Evolutionary conservation across 2,329 filamentous ascomycete species (phyloP).

Genomic region (Cordyceps pruinosa): DNA sequence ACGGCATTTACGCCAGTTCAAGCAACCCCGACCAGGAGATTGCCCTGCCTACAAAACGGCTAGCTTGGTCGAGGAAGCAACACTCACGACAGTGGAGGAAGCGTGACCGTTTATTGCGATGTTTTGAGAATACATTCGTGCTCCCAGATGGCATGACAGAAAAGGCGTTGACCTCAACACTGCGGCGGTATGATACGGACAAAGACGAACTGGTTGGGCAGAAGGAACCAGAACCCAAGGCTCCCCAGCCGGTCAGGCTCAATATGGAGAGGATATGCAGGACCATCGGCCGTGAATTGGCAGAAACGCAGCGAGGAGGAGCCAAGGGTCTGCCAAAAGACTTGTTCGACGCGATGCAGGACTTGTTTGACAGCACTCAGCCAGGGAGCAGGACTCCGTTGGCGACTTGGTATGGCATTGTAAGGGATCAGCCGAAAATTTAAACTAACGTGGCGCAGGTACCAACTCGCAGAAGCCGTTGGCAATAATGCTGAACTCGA

Average conservation of each 20-base stretch:
- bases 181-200: not conserved
- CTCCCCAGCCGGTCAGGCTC: slow-evolving; percentile 11
- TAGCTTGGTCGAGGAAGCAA: slow-evolving; percentile 21
- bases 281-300: slow-evolving; percentile 13
- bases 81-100: slow-evolving; percentile 23
- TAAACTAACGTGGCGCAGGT: not conserved
- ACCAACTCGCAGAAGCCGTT: slow-evolving; percentile 8
- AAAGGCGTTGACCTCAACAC: slow-evolving; percentile 15
- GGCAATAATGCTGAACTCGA: slow-evolving; percentile 4
- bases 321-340: slow-evolving; percentile 22
- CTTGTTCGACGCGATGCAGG: slow-evolving; percentile 22
- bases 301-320: slow-evolving; percentile 5
- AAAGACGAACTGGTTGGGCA: slow-evolving; percentile 16
- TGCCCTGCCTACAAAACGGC: slow-evolving; percentile 21
- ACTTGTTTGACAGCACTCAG: slow-evolving; percentile 21
- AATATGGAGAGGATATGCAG: slow-evolving; percentile 20
- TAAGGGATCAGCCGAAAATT: not conserved
- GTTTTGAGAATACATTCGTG: slow-evolving; percentile 28
- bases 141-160: slow-evolving; percentile 30
- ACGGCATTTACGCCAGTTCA: slow-evolving; percentile 28
- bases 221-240: slow-evolving; percentile 9
- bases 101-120: slow-evolving; percentile 22
- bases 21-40: slow-evolving; percentile 21
- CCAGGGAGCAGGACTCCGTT: slow-evolving; percentile 23
- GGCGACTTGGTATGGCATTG: slow-evolving; percentile 26